Percentiles rank a stretch among this genome's conserved stretches.
These are phyloP conservation scores for Thraustotheca clavata DNA, from an alignment of 352 stramenopile species.

Conservation along the genomic window DNA sequence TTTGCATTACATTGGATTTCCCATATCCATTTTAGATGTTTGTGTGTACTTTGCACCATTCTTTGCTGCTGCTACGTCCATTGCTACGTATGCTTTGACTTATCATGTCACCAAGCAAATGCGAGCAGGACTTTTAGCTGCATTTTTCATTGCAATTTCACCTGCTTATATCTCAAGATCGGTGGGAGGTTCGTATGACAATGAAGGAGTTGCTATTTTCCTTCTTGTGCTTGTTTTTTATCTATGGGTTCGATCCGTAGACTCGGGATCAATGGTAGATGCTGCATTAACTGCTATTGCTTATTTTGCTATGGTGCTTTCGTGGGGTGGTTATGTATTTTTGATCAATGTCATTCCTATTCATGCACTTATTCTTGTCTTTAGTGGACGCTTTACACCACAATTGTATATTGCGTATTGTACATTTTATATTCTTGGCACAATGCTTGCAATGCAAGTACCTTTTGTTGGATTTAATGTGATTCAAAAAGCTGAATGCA, in stretches of 20 bases:
- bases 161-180: slow-evolving; percentile 96
- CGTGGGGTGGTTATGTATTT: slow-evolving; percentile 98
- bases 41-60: slow-evolving; percentile 87
- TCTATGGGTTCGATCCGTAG: slow-evolving; percentile 87
- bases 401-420: slow-evolving; percentile 95
- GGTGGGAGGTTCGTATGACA: slow-evolving; percentile 97
- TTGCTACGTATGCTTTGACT: slow-evolving; percentile 86
- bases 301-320: slow-evolving; percentile 96
- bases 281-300: slow-evolving; percentile 54
- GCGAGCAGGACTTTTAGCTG: slow-evolving; percentile 76
- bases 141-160: slow-evolving; percentile 92
- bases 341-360: slow-evolving; percentile 99
- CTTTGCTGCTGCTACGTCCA: slow-evolving; percentile 76
- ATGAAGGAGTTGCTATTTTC: slow-evolving; percentile 98
- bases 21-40: slow-evolving; percentile 75
- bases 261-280: slow-evolving; percentile 69
- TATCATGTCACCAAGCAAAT: slow-evolving; percentile 54
- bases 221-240: slow-evolving; percentile 97
- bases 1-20: slow-evolving; percentile 42
- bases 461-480: slow-evolving; percentile 98
- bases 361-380: slow-evolving; percentile 88
- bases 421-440: slow-evolving; percentile 97
- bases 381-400: slow-evolving; percentile 85
- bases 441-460: slow-evolving; percentile 93
- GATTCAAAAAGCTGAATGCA: slow-evolving; percentile 74